phyloP scores from a whole-genome alignment of 1,284 basidiomycete genomes.

The Xerocomus alliaceus region DNA sequence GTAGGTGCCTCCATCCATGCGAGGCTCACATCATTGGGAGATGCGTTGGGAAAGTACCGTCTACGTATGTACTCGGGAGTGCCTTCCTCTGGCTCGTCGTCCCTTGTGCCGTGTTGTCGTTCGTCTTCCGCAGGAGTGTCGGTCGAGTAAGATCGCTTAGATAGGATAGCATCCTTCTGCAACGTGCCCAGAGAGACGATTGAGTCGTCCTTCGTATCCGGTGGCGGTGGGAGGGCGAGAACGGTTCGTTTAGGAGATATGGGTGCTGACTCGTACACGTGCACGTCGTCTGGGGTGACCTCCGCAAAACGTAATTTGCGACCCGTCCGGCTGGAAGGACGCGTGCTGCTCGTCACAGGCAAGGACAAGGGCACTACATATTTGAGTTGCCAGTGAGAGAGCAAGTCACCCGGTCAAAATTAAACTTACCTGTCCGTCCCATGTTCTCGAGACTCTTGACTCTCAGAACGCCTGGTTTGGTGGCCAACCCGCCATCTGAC shows the following conservation, averaged over 20 bases:
- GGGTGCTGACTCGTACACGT: slow-evolving; percentile 81
- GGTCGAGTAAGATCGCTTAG: slow-evolving; percentile 15
- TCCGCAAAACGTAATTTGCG: slow-evolving; percentile 63
- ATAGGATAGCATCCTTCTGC: slow-evolving; percentile 34
- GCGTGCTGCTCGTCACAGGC: slow-evolving; percentile 40
- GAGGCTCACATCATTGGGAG: slow-evolving; percentile 71
- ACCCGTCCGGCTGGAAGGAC: slow-evolving; percentile 50
- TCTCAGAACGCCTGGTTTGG: slow-evolving; percentile 36
- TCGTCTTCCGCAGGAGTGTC: slow-evolving; percentile 4
- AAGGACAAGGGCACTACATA: slow-evolving; percentile 31
- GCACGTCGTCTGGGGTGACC: slow-evolving; percentile 58
- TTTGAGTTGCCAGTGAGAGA: slow-evolving; percentile 6
- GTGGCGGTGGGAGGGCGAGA: slow-evolving; percentile 59
- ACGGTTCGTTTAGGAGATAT: slow-evolving; percentile 66
- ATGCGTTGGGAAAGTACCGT: slow-evolving; percentile 81
- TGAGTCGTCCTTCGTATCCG: slow-evolving; percentile 49
- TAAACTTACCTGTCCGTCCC: slow-evolving; percentile 22
- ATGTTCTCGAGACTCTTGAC: slow-evolving; percentile 43
- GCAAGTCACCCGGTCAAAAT: background rate
- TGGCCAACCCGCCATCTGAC: slow-evolving; percentile 20
- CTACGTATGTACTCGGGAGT: slow-evolving; percentile 83
- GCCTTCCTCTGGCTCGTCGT: slow-evolving; percentile 64
- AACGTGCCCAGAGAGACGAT: slow-evolving; percentile 62
- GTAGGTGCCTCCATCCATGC: slow-evolving; percentile 71
- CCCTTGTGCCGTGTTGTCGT: no score